Base-by-base conservation (phyloP, 2,329 filamentous ascomycete species). In the Byssoonygena ceratinophila region DNA sequence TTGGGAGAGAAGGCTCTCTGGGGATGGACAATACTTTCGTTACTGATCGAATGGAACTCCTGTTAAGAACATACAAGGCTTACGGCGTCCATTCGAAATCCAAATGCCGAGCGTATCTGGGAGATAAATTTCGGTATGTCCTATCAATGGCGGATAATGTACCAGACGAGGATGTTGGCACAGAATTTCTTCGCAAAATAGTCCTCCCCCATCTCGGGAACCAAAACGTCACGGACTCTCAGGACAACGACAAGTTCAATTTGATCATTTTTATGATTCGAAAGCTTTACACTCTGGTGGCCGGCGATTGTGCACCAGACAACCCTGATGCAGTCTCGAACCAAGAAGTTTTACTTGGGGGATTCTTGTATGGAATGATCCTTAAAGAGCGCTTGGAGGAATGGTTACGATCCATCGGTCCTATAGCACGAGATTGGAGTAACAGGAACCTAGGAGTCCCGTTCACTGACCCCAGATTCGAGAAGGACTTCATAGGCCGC, bases 321-420 rank as follows among this genome's bases (percentile, higher is more conserved):
- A 97, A 98, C 64, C 91, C 92, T 1, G 92, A 98, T 77, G 88
- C 92, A 9, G 84, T 96, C 16, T 90, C 94, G 63, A 95, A 94
- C 68, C 92, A 98, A 65, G 92, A 98, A 69, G 84, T 97, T 54
- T 75, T 98, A 22, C 79, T 98, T 1, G 91, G 91, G 50, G 91
- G 92, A 7, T 94, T 94, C 64, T 74, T 98, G 11, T 98, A 94
- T 65, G 87, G 87, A 52, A 91, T 92, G 82, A 89, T 98, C 50
- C 74, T 98, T 59, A 98, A 98, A 73, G 92, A 98, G 68, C 82
- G 85, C 54, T 74, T 98, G 8, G 91, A 98, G 55, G 92, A 97
- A 66, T 88, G 91, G 73, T 74, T 98, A 16, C 76, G 78, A n/a
- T 81, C 83, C 6, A 78, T 85, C 18, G 71, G 74, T 31, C 66